Evolutionary conservation across 257 asterid species (phyloP).

Genomic region (Eustoma russellianum): DNA sequence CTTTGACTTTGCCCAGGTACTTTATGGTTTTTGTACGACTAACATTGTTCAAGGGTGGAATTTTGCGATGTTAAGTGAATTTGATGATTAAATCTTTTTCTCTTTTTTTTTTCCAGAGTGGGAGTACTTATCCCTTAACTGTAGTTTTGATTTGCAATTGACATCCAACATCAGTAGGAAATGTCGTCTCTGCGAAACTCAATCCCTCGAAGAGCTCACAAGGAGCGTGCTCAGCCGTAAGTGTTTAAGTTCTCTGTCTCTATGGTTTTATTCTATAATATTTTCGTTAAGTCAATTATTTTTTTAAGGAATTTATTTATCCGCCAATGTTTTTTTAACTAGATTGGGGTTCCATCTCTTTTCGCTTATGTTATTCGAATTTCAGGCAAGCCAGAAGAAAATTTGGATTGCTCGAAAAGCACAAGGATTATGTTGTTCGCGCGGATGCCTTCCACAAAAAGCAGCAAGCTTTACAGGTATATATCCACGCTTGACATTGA

Average conservation of each 20-base stretch:
- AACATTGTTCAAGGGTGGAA: no score
- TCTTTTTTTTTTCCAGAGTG: no score
- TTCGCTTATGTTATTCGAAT: neutral
- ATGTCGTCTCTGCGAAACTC: conserved; percentile 89
- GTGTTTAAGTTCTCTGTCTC: conserved; percentile 4
- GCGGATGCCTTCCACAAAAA: conserved; percentile 61
- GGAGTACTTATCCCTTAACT: no score
- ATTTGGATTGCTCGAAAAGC: conserved; percentile 82
- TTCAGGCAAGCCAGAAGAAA: conserved; percentile 50
- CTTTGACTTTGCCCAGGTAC: no score
- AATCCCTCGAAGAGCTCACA: conserved; percentile 69
- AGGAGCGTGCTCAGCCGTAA: conserved; percentile 91
- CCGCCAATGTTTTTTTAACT: neutral
- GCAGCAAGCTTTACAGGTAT: conserved; percentile 60
- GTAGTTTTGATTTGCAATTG: no score
- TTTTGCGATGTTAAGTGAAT: no score
- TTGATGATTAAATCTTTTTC: no score
- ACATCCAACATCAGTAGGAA: neutral
- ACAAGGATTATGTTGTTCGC: conserved; percentile 79
- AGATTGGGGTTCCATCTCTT: neutral
- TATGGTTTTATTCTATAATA: no score
- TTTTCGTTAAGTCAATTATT: neutral
- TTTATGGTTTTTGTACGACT: no score
- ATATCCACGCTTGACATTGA: neutral
- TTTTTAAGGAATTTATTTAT: neutral